Evolutionary conservation across 805 yeast genomes (phyloP).

Genomic region (Barnettozyma salicaria): DNA sequence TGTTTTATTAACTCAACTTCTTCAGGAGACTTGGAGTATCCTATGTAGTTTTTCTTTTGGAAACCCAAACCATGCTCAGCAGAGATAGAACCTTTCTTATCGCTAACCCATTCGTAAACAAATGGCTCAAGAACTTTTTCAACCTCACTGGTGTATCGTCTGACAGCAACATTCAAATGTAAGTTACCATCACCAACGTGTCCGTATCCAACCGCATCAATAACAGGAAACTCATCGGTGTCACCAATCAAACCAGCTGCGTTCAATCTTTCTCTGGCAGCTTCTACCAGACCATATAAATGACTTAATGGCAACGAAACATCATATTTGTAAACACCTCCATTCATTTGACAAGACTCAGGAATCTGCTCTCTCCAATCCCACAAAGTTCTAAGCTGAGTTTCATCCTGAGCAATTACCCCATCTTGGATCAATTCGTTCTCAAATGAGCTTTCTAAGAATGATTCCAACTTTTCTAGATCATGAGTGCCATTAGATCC

Average conservation of each 20-base stretch:
- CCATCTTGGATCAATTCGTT: slow-evolving; percentile 85
- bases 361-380: slow-evolving; percentile 93
- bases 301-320: slow-evolving; percentile 84
- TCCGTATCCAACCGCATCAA: slow-evolving; percentile 93
- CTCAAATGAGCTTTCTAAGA: slow-evolving; percentile 82
- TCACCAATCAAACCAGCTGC: slow-evolving; percentile 56
- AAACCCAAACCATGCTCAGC: slow-evolving; percentile 98
- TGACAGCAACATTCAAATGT: slow-evolving; percentile 87
- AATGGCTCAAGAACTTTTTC: slow-evolving; percentile 87
- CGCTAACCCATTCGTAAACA: slow-evolving; percentile 82
- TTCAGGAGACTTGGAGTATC: slow-evolving; percentile 69
- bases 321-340: slow-evolving; percentile 97
- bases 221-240: slow-evolving; percentile 68
- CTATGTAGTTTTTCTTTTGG: slow-evolving; percentile 88
- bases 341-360: slow-evolving; percentile 77
- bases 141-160: slow-evolving; percentile 72
- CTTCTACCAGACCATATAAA: slow-evolving; percentile 78
- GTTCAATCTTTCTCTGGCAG: slow-evolving; percentile 54
- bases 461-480: slow-evolving; percentile 78
- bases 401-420: slow-evolving; percentile 91
- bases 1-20: slow-evolving; percentile 70
- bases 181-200: slow-evolving; percentile 97
- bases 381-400: slow-evolving; percentile 82
- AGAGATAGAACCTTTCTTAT: slow-evolving; percentile 76
- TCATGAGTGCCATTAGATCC: slow-evolving; percentile 94